Evolutionary conservation across 352 stramenopile species (phyloP).

Genomic region (Globisporangium middletonii): DNA sequence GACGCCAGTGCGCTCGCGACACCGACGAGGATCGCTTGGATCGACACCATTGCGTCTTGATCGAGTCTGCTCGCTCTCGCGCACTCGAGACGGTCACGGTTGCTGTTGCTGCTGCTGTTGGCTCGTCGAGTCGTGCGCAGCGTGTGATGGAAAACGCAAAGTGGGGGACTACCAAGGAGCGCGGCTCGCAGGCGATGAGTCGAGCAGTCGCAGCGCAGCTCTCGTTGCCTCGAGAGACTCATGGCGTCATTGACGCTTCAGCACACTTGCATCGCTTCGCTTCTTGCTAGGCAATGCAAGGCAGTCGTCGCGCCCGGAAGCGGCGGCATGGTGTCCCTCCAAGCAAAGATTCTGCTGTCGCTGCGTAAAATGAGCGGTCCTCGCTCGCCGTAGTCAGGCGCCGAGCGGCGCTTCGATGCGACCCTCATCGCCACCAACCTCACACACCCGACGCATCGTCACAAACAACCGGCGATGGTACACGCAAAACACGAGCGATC

Average conservation of each 20-base stretch:
- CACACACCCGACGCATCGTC: too few species aligned
- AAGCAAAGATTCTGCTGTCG: not conserved
- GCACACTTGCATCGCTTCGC: too few species aligned
- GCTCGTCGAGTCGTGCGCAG: not conserved
- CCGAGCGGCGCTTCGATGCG: too few species aligned
- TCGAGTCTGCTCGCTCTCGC: not conserved
- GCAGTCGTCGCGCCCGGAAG: conserved; percentile 1
- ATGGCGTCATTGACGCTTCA: too few species aligned
- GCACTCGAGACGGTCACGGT: too few species aligned
- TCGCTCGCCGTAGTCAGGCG: not conserved
- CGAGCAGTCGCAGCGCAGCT: too few species aligned
- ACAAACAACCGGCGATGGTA: not conserved
- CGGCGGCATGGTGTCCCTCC: not conserved
- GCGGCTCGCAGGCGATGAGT: not conserved
- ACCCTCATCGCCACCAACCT: too few species aligned
- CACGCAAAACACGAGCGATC: too few species aligned
- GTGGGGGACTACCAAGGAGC: not conserved
- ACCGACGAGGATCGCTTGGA: conserved; percentile 9
- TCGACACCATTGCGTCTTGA: conserved; percentile 10
- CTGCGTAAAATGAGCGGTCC: not conserved
- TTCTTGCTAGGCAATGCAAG: not conserved
- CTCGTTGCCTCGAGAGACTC: too few species aligned
- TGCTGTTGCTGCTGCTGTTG: not conserved
- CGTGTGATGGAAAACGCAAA: conserved; percentile 8
- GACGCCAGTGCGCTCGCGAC: not conserved